Evolutionary conservation across 345 rosid genomes (phyloP).

Genomic region (Camelina sativa): DNA sequence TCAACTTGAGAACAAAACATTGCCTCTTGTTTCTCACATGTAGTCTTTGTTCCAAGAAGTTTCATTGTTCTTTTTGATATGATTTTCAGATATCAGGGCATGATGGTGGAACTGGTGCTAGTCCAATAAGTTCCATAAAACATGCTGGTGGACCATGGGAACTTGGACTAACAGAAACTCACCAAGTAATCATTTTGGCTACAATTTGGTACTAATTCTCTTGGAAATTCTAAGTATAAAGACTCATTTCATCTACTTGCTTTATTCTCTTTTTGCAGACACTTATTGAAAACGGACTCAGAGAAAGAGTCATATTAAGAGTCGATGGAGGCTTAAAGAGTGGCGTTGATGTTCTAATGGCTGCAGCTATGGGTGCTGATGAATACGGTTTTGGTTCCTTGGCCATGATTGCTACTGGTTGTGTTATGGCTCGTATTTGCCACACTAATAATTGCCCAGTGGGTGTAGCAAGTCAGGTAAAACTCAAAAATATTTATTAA

Average conservation of each 20-base stretch:
- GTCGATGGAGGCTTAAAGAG: constrained; percentile 98
- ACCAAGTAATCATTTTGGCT: constrained; percentile 64
- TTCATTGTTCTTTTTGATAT: constrained; percentile 20
- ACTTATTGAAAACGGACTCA: constrained; percentile 87
- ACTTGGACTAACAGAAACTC: constrained; percentile 90
- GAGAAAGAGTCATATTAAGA: constrained; percentile 95
- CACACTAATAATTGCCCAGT: constrained; percentile 99
- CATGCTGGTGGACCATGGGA: constrained; percentile 99
- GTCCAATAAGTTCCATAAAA: constrained; percentile 97
- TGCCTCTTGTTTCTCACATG: constrained; percentile 1
- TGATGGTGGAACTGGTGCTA: constrained; percentile 99
- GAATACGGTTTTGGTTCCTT: constrained; percentile 98
- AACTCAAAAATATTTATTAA: constrained; percentile 3
- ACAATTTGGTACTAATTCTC: not conserved
- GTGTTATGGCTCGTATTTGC: constrained; percentile 99
- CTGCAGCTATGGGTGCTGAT: constrained; percentile 99
- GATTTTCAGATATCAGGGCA: constrained; percentile 89
- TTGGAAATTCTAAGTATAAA: constrained; percentile 1
- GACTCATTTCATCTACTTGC: constrained; percentile 25
- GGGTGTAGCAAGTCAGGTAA: constrained; percentile 98
- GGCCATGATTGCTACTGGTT: constrained; percentile 99
- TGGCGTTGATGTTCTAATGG: constrained; percentile 97
- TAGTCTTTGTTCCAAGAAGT: not conserved
- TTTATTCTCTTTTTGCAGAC: constrained; percentile 59
- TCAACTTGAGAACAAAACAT: not conserved